Percentiles rank a stretch among this genome's conserved stretches.
Evolutionary conservation across 495 filamentous ascomycete genomes (phyloP).

Genomic region (Echria macrotheca): DNA sequence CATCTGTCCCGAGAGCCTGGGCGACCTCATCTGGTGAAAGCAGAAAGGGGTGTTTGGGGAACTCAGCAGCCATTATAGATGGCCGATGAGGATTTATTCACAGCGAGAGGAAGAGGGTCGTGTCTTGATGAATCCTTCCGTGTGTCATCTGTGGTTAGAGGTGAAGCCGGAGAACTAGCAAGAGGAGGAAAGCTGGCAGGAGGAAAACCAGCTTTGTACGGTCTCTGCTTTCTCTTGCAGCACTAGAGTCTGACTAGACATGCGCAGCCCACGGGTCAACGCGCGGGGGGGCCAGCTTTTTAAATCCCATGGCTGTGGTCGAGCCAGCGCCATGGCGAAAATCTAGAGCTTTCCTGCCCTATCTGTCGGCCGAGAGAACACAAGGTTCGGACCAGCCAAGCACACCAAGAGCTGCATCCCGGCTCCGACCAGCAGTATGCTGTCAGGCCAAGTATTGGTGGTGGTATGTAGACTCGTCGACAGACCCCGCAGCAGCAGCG

Average conservation of each 20-base stretch:
- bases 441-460: slow-evolving; percentile 10
- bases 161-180: not conserved
- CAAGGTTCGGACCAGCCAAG: slow-evolving; percentile 21
- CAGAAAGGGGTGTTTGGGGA: slow-evolving; percentile 49
- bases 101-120: slow-evolving; percentile 1
- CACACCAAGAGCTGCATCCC: slow-evolving; percentile 27
- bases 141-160: not conserved
- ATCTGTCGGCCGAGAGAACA: slow-evolving; percentile 9
- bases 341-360: slow-evolving; percentile 12
- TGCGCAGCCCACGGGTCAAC: too few species aligned
- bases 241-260: not conserved
- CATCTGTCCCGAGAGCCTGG: slow-evolving; percentile 45
- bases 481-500: slow-evolving; percentile 2
- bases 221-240: not conserved
- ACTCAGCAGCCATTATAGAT: slow-evolving; percentile 36
- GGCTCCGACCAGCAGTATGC: slow-evolving; percentile 4
- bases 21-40: slow-evolving; percentile 47
- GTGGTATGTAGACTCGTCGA: not conserved
- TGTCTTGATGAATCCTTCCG: not conserved
- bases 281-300: not conserved
- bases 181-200: too few species aligned
- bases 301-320: not conserved
- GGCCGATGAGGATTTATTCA: not conserved
- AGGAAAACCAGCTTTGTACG: not conserved
- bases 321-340: too few species aligned